Percentiles rank a stretch among this genome's conserved stretches.
phyloP scores from a whole-genome alignment of 2,329 filamentous ascomycete genomes.

The Paecilomyces niveus region DNA sequence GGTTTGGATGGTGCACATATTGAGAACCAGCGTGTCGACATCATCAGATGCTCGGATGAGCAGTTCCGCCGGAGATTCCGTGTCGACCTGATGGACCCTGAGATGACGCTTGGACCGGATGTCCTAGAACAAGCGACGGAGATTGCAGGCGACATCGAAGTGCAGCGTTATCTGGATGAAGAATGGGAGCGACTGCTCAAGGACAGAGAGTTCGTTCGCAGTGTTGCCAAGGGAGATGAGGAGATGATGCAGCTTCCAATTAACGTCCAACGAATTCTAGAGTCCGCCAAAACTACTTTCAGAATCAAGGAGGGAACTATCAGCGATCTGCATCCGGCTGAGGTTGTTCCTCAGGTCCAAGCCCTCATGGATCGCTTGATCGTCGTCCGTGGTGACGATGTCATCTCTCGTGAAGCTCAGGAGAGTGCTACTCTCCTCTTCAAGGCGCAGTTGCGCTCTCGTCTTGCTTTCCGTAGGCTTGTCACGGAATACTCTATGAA shows the following conservation, averaged over 20 bases:
- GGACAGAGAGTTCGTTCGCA: slow-evolving; percentile 70
- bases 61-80: slow-evolving; percentile 77
- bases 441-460: slow-evolving; percentile 84
- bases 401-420: slow-evolving; percentile 79
- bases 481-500: slow-evolving; percentile 80
- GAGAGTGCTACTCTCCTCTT: slow-evolving; percentile 81
- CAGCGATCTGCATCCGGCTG: slow-evolving; percentile 81
- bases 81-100: slow-evolving; percentile 74
- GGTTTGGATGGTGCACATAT: slow-evolving; percentile 90
- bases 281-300: slow-evolving; percentile 84
- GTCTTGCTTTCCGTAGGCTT: slow-evolving; percentile 86
- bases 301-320: slow-evolving; percentile 77
- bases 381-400: slow-evolving; percentile 78
- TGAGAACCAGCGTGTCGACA: slow-evolving; percentile 84
- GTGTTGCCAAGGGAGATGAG: slow-evolving; percentile 67
- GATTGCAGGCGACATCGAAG: slow-evolving; percentile 76
- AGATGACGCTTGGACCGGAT: slow-evolving; percentile 56
- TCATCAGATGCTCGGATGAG: slow-evolving; percentile 69
- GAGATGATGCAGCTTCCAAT: slow-evolving; percentile 86
- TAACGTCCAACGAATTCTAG: slow-evolving; percentile 84
- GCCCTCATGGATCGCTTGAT: slow-evolving; percentile 68
- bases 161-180: slow-evolving; percentile 77
- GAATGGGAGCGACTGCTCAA: slow-evolving; percentile 73
- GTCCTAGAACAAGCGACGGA: slow-evolving; percentile 81
- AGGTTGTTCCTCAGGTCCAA: slow-evolving; percentile 75